phyloP scores from a whole-genome alignment of 2,329 filamentous ascomycete species.

The Ascocoryne sarcoides region DNA sequence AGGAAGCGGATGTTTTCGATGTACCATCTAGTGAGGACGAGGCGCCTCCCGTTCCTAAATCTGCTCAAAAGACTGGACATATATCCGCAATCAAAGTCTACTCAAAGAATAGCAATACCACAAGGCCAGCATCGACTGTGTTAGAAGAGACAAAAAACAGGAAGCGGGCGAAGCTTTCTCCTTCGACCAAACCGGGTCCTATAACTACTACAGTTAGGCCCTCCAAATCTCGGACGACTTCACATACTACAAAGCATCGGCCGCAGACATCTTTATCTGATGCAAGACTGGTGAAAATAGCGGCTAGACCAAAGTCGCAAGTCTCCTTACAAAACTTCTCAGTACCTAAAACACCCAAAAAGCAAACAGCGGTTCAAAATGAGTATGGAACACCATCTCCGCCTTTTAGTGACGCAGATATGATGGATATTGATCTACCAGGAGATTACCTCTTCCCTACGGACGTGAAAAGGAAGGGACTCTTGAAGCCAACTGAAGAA shows the following conservation, averaged over 20 bases:
- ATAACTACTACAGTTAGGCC: too few relatives aligned
- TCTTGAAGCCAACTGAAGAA: too few relatives aligned
- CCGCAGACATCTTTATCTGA: too few relatives aligned
- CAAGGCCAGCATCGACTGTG: slow-evolving; percentile 1
- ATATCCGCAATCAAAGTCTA: not conserved
- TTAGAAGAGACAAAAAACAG: slow-evolving; percentile 10
- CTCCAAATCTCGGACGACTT: not conserved
- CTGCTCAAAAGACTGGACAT: not conserved
- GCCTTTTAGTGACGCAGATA: slow-evolving; percentile 13
- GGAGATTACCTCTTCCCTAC: slow-evolving; percentile 19
- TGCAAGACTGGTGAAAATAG: slow-evolving; percentile 7
- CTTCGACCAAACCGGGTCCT: too few relatives aligned
- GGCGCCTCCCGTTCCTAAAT: not conserved
- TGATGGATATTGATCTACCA: slow-evolving; percentile 16
- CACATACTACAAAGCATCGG: not conserved
- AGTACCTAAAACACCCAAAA: slow-evolving; percentile 5
- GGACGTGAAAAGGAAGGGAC: slow-evolving; percentile 20
- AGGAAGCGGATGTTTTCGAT: slow-evolving; percentile 17
- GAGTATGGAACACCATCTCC: slow-evolving; percentile 10
- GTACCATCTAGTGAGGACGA: slow-evolving; percentile 20
- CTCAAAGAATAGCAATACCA: not conserved
- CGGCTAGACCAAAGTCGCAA: slow-evolving; percentile 15
- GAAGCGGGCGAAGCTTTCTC: slow-evolving; percentile 24
- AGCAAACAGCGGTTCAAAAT: slow-evolving; percentile 4
- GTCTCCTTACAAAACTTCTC: slow-evolving; percentile 2